Percentiles rank a stretch among this genome's conserved stretches.
Conservation (phyloP, 768 basidiomycete genomes). For the Phlebiopsis flavidoalba region DNA sequence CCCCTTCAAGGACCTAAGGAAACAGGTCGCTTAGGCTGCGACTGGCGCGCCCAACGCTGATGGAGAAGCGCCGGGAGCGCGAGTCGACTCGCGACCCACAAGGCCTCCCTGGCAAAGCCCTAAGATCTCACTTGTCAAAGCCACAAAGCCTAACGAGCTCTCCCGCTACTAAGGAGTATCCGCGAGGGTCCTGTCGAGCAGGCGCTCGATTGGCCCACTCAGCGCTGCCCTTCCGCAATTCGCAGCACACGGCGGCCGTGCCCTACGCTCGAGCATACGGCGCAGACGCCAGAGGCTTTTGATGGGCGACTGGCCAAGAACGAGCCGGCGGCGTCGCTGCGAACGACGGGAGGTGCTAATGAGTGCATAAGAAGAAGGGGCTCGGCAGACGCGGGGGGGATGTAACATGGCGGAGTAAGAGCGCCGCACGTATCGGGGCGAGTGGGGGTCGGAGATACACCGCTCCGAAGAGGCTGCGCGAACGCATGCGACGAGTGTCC, state of each 20-base stretch:
- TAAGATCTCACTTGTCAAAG: conserved; percentile 33
- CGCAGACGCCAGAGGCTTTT: conserved; percentile 27
- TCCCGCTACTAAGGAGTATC: conserved; percentile 78
- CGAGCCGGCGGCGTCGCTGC: conserved; percentile 16
- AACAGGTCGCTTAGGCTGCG: conserved; percentile 24
- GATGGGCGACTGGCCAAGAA: conserved; percentile 26
- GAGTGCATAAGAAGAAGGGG: conserved; percentile 48
- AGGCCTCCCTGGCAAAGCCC: conserved; percentile 18
- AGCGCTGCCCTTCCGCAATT: conserved; percentile 14
- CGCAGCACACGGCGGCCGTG: conserved; percentile 16
- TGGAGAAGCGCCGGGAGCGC: too few species aligned
- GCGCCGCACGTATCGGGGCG: conserved; percentile 38
- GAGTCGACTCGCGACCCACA: too few species aligned
- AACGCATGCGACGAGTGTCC: conserved; percentile 6
- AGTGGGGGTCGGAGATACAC: conserved; percentile 4
- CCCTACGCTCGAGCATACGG: conserved; percentile 50
- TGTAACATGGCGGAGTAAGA: conserved; percentile 35
- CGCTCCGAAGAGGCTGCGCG: background rate
- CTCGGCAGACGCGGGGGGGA: conserved; percentile 79
- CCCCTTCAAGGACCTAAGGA: background rate
- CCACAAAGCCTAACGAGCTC: conserved; percentile 71
- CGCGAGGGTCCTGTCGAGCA: conserved; percentile 69
- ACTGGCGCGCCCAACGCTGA: conserved; percentile 17
- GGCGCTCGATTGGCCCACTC: conserved; percentile 41
- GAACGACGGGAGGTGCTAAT: conserved; percentile 32